A percentile compares a stretch with the other conserved stretches of the same genome.
Conservation (phyloP, 257 asterid genomes). For the Knoxia roxburghii region DNA sequence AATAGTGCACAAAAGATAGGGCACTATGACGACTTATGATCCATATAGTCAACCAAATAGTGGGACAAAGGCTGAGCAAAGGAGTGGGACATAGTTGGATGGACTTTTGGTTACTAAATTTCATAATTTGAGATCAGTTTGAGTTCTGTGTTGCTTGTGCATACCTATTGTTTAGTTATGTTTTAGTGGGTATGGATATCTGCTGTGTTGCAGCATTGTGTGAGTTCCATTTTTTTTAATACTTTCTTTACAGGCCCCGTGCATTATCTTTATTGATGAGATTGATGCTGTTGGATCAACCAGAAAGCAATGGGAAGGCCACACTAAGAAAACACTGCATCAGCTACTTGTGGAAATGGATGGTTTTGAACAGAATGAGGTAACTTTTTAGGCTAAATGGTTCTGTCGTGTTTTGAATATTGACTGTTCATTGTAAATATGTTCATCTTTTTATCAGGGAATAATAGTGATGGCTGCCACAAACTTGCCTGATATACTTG, state of each 20-base stretch:
- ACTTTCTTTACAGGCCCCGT: conserved; percentile 65
- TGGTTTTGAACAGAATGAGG: conserved; percentile 99
- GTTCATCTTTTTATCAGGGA: conserved; percentile 47
- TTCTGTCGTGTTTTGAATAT: background rate
- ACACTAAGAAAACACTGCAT: conserved; percentile 93
- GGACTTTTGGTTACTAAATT: background rate
- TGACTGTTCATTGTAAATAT: conserved; percentile 7
- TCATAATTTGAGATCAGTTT: background rate
- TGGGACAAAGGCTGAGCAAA: too few relatives aligned
- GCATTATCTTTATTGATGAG: conserved; percentile 95
- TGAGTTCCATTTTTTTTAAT: conserved; percentile 11
- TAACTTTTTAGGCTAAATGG: conserved; percentile 16
- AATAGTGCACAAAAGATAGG: too few relatives aligned
- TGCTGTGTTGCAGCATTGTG: conserved; percentile 9
- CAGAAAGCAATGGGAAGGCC: conserved; percentile 99
- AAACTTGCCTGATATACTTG: conserved; percentile 94
- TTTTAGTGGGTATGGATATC: background rate
- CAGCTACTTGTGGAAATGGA: conserved; percentile 98
- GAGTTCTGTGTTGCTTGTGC: background rate
- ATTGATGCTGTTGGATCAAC: conserved; percentile 98
- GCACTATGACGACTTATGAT: too few relatives aligned
- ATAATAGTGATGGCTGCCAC: conserved; percentile 97
- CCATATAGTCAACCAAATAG: too few relatives aligned
- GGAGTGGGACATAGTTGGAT: background rate
- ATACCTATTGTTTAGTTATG: background rate